These are phyloP conservation scores for Chlorophyllum brunneum DNA, from an alignment of 768 basidiomycete species.

Conservation along the genomic window DNA sequence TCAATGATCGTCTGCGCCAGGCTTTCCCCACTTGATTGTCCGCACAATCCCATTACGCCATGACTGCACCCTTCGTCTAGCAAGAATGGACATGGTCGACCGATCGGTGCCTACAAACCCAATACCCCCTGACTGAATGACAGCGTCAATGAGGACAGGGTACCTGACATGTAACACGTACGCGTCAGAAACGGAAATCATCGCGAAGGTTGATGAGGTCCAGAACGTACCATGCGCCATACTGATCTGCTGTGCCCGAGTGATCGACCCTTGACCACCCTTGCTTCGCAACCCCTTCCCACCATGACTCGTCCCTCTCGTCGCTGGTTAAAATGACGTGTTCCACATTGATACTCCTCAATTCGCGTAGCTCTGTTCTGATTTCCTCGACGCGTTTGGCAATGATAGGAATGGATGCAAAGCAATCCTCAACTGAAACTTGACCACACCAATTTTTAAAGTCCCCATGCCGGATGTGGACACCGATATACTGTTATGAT, in stretches of 20 bases:
- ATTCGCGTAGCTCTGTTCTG: constrained; percentile 40
- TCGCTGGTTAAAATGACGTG: constrained; percentile 66
- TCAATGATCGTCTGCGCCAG: constrained; percentile 52
- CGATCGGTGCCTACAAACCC: constrained; percentile 72
- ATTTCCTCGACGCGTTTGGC: constrained; percentile 55
- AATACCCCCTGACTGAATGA: constrained; percentile 59
- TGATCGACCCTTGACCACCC: constrained; percentile 57
- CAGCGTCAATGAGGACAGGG: constrained; percentile 69
- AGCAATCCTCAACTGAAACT: constrained; percentile 40
- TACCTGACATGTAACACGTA: constrained; percentile 42
- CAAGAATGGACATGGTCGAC: constrained; percentile 70
- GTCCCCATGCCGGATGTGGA: constrained; percentile 56
- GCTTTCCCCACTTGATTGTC: constrained; percentile 55
- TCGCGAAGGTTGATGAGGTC: neutral
- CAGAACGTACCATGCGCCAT: constrained; percentile 45
- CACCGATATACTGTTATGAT: constrained; percentile 43
- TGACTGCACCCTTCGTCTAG: constrained; percentile 60
- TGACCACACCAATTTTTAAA: constrained; percentile 45
- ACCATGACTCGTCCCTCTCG: constrained; percentile 54
- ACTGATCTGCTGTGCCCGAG: constrained; percentile 37
- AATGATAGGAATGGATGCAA: constrained; percentile 50
- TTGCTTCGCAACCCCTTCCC: constrained; percentile 42
- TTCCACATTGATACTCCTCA: constrained; percentile 41
- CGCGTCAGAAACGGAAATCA: neutral
- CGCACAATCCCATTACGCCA: constrained; percentile 57